Percentiles rank a stretch among this genome's conserved stretches.
These are phyloP conservation scores for Rhizomucor miehei DNA, from an alignment of 371 early-diverging fungal genomes.

Conservation along the genomic window DNA sequence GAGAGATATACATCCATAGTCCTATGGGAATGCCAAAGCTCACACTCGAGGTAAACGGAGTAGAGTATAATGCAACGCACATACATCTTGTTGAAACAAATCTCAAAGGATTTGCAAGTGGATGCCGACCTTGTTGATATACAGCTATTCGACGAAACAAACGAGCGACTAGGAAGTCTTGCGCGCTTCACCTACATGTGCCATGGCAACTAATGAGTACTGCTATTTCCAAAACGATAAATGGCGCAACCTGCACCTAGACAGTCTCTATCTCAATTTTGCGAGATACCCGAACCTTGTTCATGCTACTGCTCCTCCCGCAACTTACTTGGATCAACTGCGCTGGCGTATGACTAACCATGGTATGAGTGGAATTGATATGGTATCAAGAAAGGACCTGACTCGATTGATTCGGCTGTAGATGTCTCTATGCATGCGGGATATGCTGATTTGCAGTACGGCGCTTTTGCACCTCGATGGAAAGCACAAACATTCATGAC, in stretches of 20 bases:
- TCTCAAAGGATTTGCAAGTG: too few relatives aligned
- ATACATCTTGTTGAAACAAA: too few relatives aligned
- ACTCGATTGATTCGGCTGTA: background rate
- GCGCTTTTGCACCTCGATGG: slow-evolving; percentile 47
- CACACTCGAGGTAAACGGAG: background rate
- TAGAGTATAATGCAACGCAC: background rate
- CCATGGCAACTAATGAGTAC: slow-evolving; percentile 52
- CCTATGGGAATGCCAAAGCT: slow-evolving; percentile 14
- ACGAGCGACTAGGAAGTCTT: slow-evolving; percentile 32
- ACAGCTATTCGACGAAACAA: slow-evolving; percentile 18
- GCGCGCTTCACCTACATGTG: slow-evolving; percentile 60
- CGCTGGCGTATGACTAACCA: slow-evolving; percentile 57
- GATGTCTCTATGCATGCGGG: slow-evolving; percentile 48
- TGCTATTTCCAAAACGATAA: slow-evolving; percentile 68
- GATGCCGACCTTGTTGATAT: slow-evolving; percentile 1
- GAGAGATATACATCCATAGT: slow-evolving; percentile 53
- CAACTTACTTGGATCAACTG: slow-evolving; percentile 52
- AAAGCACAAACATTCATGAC: slow-evolving; percentile 49
- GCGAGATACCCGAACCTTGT: slow-evolving; percentile 53
- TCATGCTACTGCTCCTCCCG: slow-evolving; percentile 58
- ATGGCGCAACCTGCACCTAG: slow-evolving; percentile 55
- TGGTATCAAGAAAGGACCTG: background rate
- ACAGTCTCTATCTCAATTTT: slow-evolving; percentile 61
- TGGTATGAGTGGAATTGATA: slow-evolving; percentile 23
- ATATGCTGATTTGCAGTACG: slow-evolving; percentile 50